Evolutionary conservation across 2,329 filamentous ascomycete genomes (phyloP), one percentile per base, ranked within the genome.

Genomic region (Botrytis tulipae): DNA sequence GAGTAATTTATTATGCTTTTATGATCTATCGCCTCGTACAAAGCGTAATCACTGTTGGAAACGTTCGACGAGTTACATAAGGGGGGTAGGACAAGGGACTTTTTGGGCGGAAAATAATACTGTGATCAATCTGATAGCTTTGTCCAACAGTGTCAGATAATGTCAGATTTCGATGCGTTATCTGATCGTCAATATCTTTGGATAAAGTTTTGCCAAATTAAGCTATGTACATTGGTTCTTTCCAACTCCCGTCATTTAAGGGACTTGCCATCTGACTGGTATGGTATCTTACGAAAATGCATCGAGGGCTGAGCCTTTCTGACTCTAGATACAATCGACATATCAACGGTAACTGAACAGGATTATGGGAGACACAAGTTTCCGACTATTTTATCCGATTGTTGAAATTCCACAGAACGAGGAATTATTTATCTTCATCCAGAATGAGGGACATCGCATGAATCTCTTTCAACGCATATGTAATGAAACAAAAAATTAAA

Each of bases 21-120:
- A 25, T 35, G 69, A 71, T 44, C 57, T 37, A 7, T 71, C 69
- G 51, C 59, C 29, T 71, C n/a, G 54, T 51, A 63, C 69, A 71
- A 10, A 22, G 59, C 32, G 29, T 35, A 54, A 71, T 65, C 59
- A 12, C 54, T 18, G 14, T 37, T 32, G 44, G 9, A 18, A 16
- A 25, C 22, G 44, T 63, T 48, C 51, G 35, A 48, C 59, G 35
- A 63, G 59, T 71, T 70, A 54, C 57, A 40, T 71, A 65, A 71
- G 32, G 69, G 59, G 42, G 69, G 57, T 71, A 54, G 35, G 48
- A 69, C 66, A 57, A 69, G 18, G 48, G 22, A 4, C n/a, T 20
- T 42, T 32, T 42, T 69, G 66, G 37, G 66, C 29, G 6, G 25
- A 42, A 69, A 32, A 12, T 25, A 32, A 69, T 69, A 57, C 37